Conservation (phyloP, 805 yeast species). For the Gaillardinia entomophila region DNA sequence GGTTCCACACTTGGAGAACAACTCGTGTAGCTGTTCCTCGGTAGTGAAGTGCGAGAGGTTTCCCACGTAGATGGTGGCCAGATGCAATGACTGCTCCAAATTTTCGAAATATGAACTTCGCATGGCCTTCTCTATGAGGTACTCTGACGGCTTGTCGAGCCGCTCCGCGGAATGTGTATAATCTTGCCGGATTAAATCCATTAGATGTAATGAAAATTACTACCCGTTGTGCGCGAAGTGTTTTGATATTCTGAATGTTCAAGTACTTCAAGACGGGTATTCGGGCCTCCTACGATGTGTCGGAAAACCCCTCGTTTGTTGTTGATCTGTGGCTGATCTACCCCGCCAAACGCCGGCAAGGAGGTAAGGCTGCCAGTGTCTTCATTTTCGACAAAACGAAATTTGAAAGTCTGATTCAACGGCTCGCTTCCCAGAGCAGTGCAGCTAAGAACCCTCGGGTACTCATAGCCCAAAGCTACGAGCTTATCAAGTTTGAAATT, state of each 20-base stretch:
- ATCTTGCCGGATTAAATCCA: slow-evolving; percentile 37
- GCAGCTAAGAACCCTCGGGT: slow-evolving; percentile 42
- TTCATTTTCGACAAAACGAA: slow-evolving; percentile 81
- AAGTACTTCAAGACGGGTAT: slow-evolving; percentile 55
- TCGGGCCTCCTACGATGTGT: slow-evolving; percentile 60
- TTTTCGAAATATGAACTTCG: slow-evolving; percentile 49
- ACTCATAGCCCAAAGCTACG: slow-evolving; percentile 57
- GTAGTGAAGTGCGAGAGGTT: slow-evolving; percentile 85
- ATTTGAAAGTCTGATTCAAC: slow-evolving; percentile 49
- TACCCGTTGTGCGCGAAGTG: too few relatives aligned
- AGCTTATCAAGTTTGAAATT: slow-evolving; percentile 61
- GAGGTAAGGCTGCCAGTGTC: slow-evolving; percentile 66
- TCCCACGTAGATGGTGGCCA: slow-evolving; percentile 86
- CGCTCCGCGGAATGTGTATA: slow-evolving; percentile 63
- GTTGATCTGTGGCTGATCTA: slow-evolving; percentile 81
- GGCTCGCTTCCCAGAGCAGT: slow-evolving; percentile 25
- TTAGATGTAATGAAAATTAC: too few relatives aligned
- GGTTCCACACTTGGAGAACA: slow-evolving; percentile 77
- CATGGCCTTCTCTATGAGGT: slow-evolving; percentile 62
- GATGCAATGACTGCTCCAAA: slow-evolving; percentile 57
- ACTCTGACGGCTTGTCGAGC: slow-evolving; percentile 66
- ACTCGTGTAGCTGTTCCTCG: slow-evolving; percentile 89
- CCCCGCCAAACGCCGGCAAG: slow-evolving; percentile 52
- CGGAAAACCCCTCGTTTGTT: slow-evolving; percentile 63
- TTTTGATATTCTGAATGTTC: slow-evolving; percentile 44